Evolutionary conservation across 73 alveolate species (phyloP), one percentile per base, ranked within the genome.

Genomic region (Urostyla sp.): DNA sequence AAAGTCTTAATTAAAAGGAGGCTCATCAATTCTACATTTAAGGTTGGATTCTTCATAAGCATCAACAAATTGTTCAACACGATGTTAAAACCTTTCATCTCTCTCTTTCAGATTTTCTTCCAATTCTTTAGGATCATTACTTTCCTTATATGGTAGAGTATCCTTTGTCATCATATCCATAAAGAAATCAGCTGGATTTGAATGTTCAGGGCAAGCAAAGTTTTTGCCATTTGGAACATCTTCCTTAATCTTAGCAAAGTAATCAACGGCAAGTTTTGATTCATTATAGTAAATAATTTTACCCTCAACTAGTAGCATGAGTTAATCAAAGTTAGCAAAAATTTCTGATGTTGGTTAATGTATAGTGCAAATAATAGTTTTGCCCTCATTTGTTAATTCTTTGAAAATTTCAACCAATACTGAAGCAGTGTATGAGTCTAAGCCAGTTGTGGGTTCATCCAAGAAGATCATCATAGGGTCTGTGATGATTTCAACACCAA

Each of bases 101-200:
- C 20, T 60, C 69, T 10, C 20, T 16, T 24, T 13, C 66, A 8
- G 34, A 51, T 73, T 53, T 28, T 50, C 67, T 0, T 0, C 46
- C 60, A 31, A 20, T 1, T 53, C 67, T 7, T 26, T 52, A 4
- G 51, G 28, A 18, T 69, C 63, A 23, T 50, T 63, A 7, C 67
- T 44, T 4, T 20, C 66, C 23, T 27, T 40, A 27, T 37, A 51
- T 20, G 43, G 67, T 7, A 28, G n/a, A 0, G 67, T 45, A 30
- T 83, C 91, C 51, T 37, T 56, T 44, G 75, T 67, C 79, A 86
- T 79, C 38, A 86, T 85, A 28, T 40, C 72, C 90, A 79, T 86
- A 49, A 86, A 85, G 54, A 67, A 87, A 2, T 87, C 94, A 10
- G 94, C 94, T 2, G 94, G 94, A 48, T 87, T 87, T 51, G 75